A percentile compares a stretch with the other conserved stretches of the same genome.
These are phyloP conservation scores for Gracilariopsis chorda DNA, from an alignment of 23 red algal species.

Conservation along the genomic window DNA sequence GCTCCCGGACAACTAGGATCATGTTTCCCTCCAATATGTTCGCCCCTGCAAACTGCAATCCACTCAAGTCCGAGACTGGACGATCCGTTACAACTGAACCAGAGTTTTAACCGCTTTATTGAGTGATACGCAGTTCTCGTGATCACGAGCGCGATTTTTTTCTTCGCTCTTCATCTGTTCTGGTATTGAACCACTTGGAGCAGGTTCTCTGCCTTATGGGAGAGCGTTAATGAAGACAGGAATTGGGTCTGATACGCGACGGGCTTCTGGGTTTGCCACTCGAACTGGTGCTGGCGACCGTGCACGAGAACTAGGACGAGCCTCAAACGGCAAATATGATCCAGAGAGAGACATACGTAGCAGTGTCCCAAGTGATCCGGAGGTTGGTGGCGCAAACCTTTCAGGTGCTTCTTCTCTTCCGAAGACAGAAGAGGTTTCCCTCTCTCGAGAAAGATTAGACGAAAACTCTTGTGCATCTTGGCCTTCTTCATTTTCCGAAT, in stretches of 20 bases:
- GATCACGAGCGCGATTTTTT: neutral
- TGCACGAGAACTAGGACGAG: neutral
- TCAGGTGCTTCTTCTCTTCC: neutral
- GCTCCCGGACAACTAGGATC: neutral
- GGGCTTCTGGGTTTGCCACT: neutral
- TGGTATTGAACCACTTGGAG: neutral
- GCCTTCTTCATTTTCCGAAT: slow-evolving; percentile 10
- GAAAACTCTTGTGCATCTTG: neutral
- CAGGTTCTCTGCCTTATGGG: neutral
- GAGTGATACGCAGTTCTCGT: slow-evolving; percentile 22
- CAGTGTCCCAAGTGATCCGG: neutral
- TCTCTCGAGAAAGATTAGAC: neutral
- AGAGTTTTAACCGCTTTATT: too few relatives aligned
- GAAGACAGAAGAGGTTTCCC: neutral
- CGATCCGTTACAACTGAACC: too few relatives aligned
- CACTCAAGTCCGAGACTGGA: too few relatives aligned
- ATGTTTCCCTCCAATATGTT: slow-evolving; percentile 1
- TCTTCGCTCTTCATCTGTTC: neutral
- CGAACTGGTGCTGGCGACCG: neutral
- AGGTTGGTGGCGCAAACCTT: neutral
- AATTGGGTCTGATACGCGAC: neutral
- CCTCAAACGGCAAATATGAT: neutral
- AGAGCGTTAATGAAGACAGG: neutral
- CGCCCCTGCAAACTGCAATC: neutral
- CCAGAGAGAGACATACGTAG: neutral